A percentile compares a stretch with the other conserved stretches of the same genome.
These are phyloP conservation scores for Neoboletus brunneissimus DNA, from an alignment of 768 basidiomycete species.

Conservation along the genomic window DNA sequence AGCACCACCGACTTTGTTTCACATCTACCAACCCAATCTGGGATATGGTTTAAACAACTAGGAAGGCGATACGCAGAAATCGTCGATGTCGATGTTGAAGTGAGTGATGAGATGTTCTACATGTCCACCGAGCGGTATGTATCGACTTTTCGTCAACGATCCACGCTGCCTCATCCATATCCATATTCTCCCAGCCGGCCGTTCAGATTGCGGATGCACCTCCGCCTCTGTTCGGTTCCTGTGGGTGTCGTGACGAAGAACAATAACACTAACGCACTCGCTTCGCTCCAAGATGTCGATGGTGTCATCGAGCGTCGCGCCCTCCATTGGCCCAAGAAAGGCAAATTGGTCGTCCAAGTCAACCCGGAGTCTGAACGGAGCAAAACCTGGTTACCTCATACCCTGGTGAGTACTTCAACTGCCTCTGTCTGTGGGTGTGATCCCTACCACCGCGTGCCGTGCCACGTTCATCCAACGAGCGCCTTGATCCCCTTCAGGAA, in stretches of 20 bases:
- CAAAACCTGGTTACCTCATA: conserved; percentile 42
- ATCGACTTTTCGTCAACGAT: background rate
- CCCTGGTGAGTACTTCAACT: conserved; percentile 36
- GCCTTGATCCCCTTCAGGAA: conserved; percentile 21
- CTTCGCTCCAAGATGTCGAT: conserved; percentile 3
- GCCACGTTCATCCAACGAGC: background rate
- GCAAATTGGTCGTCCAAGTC: conserved; percentile 44
- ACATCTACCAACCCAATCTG: conserved; percentile 19
- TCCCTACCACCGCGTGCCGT: background rate
- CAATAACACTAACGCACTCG: background rate
- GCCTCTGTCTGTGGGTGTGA: background rate
- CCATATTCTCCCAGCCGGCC: background rate
- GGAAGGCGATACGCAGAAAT: conserved; percentile 21
- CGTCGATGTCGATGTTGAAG: conserved; percentile 21
- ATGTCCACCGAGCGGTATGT: conserved; percentile 17
- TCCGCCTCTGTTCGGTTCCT: conserved; percentile 24
- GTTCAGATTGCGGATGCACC: conserved; percentile 17
- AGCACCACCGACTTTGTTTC: conserved; percentile 8
- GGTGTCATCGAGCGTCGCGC: conserved; percentile 15
- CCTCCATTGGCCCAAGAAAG: conserved; percentile 43
- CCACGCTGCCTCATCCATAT: background rate
- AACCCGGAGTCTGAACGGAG: conserved; percentile 37
- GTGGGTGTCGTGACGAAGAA: background rate
- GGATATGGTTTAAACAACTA: conserved; percentile 26
- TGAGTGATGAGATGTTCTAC: conserved; percentile 24